These are phyloP conservation scores for Pyrus hybrid DNA, from an alignment of 331 rosid species.

Conservation along the genomic window DNA sequence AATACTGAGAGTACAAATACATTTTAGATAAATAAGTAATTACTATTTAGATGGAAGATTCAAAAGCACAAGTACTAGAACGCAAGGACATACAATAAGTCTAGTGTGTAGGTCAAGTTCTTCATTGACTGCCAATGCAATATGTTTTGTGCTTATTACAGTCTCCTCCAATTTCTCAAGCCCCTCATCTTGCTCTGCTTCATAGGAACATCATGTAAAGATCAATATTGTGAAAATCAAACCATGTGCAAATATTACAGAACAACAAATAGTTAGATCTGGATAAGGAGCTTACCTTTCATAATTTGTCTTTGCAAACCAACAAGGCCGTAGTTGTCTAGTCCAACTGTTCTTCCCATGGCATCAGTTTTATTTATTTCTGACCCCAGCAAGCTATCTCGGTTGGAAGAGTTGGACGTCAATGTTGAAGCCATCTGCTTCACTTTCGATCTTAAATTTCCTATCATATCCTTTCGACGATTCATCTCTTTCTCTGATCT, in stretches of 20 bases:
- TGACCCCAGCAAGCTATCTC: constrained; percentile 89
- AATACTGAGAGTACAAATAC: background rate
- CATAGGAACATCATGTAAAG: constrained; percentile 18
- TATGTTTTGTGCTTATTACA: constrained; percentile 87
- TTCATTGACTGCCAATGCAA: constrained; percentile 98
- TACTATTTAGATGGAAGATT: background rate
- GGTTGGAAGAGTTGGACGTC: constrained; percentile 81
- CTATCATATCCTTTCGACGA: constrained; percentile 81
- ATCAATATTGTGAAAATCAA: constrained; percentile 19
- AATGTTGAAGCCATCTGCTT: constrained; percentile 80
- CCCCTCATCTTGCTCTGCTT: constrained; percentile 94
- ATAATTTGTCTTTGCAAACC: constrained; percentile 87
- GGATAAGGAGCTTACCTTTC: constrained; percentile 50
- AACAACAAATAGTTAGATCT: background rate
- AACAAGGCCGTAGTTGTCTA: constrained; percentile 80
- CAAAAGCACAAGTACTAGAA: background rate
- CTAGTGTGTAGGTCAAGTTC: constrained; percentile 85
- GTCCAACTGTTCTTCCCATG: constrained; percentile 62
- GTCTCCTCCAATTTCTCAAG: constrained; percentile 93
- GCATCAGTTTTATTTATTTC: constrained; percentile 75
- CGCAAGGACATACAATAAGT: constrained; percentile 58
- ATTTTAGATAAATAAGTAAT: background rate
- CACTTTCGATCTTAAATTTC: constrained; percentile 66
- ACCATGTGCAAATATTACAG: background rate
- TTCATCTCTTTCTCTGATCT: constrained; percentile 94